Conservation (phyloP, 345 rosid genomes). For the Boechera retrofracta region DNA sequence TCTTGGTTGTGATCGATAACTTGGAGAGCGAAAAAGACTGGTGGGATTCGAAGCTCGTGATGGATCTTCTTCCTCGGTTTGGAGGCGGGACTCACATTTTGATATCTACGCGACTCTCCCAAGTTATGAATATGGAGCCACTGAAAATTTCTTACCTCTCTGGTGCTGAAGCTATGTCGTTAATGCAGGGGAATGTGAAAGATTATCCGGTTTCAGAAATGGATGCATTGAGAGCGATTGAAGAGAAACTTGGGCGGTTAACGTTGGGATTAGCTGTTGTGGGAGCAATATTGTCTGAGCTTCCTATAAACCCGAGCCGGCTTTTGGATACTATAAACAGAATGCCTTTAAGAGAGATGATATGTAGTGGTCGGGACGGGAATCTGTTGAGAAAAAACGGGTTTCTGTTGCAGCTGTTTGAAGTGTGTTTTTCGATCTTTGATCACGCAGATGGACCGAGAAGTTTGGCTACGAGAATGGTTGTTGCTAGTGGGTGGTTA, state of each 20-base stretch:
- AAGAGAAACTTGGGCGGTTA: conserved; percentile 83
- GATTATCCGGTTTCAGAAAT: conserved; percentile 70
- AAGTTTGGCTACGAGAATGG: conserved; percentile 96
- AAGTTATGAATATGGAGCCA: conserved; percentile 89
- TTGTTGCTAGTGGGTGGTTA: conserved; percentile 88
- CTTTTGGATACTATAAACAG: conserved; percentile 83
- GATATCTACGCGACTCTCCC: conserved; percentile 74
- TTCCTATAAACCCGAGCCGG: conserved; percentile 89
- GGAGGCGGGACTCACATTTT: conserved; percentile 93
- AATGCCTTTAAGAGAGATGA: conserved; percentile 75
- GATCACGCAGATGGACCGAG: conserved; percentile 90
- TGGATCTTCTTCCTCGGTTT: conserved; percentile 98
- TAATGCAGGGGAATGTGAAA: conserved; percentile 78
- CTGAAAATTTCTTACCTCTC: conserved; percentile 79
- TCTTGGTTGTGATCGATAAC: conserved; percentile 85
- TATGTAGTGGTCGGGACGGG: conserved; percentile 64
- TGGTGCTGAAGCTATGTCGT: conserved; percentile 78
- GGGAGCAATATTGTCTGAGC: conserved; percentile 85
- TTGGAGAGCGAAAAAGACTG: conserved; percentile 95
- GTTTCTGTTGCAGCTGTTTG: conserved; percentile 83
- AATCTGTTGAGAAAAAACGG: conserved; percentile 53
- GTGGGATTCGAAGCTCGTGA: conserved; percentile 91
- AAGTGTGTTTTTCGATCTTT: conserved; percentile 94
- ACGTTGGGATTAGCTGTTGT: conserved; percentile 81
- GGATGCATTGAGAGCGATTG: conserved; percentile 74